A percentile compares a stretch with the other conserved stretches of the same genome.
These are phyloP conservation scores for Canna indica DNA, from an alignment of 176 grass and related monocot genomes.

Conservation along the genomic window DNA sequence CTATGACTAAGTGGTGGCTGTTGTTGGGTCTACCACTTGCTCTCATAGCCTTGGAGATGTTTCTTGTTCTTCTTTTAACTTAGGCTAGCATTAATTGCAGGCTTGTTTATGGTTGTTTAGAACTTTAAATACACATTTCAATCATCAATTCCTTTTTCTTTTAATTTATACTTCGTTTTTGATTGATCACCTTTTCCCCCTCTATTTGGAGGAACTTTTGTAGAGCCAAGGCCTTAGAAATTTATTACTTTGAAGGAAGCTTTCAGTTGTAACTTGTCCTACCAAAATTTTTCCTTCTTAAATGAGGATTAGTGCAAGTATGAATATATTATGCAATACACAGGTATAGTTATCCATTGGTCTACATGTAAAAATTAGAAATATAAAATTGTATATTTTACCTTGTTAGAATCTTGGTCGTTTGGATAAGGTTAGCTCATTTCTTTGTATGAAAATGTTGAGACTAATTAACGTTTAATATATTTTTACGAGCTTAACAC, in stretches of 20 bases:
- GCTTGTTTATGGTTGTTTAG: too few species aligned
- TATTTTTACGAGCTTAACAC: too few species aligned
- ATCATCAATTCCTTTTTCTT: too few species aligned
- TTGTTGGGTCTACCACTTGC: not conserved
- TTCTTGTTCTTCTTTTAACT: too few species aligned
- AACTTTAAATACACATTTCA: too few species aligned
- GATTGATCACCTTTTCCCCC: not conserved
- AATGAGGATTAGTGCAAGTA: not conserved
- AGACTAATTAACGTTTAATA: too few species aligned
- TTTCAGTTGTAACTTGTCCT: too few species aligned
- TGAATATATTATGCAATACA: not conserved
- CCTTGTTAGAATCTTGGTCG: not conserved
- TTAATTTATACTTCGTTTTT: not conserved
- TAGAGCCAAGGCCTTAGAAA: not conserved
- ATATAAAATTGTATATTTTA: not conserved
- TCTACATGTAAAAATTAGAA: not conserved
- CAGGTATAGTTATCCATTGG: not conserved
- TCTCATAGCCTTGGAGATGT: too few species aligned
- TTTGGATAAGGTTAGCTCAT: not conserved
- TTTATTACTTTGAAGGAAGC: not conserved
- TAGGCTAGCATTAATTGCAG: too few species aligned
- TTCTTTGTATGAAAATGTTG: too few species aligned
- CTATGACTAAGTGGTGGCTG: not conserved
- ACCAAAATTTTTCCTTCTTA: not conserved
- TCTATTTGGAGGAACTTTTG: not conserved